Evolutionary conservation across 1,284 basidiomycete species (phyloP).

Genomic region (Moesziomyces sp.): DNA sequence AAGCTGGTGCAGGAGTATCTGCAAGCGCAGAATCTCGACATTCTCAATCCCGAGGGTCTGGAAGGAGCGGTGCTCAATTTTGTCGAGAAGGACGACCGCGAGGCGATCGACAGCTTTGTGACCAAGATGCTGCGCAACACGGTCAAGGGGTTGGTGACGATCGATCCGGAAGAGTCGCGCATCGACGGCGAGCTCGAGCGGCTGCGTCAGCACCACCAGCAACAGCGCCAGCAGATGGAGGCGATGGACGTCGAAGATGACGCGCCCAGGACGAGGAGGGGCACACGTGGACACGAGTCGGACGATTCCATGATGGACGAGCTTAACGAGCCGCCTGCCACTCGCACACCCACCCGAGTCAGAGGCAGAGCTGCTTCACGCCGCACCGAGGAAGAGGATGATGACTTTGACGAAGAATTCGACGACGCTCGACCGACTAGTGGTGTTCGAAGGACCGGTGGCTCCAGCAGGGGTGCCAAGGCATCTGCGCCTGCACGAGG

Average conservation of each 20-base stretch:
- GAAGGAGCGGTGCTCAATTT: constrained; percentile 61
- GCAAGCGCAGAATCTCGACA: constrained; percentile 57
- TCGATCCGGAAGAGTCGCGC: constrained; percentile 53
- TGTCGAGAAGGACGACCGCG: constrained; percentile 65
- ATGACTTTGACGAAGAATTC: constrained; percentile 15
- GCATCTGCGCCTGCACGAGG: background rate
- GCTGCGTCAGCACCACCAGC: constrained; percentile 31
- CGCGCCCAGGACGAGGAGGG: background rate
- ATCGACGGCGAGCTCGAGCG: constrained; percentile 48
- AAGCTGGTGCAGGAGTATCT: constrained; percentile 60
- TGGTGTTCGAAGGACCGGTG: constrained; percentile 12
- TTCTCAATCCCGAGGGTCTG: constrained; percentile 56
- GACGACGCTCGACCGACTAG: constrained; percentile 18
- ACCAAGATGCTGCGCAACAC: constrained; percentile 48
- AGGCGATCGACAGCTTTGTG: constrained; percentile 55
- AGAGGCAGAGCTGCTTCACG: constrained; percentile 3
- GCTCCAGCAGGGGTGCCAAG: background rate
- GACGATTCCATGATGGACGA: constrained; percentile 62
- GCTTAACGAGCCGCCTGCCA: constrained; percentile 12
- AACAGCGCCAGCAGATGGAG: constrained; percentile 27
- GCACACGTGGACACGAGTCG: constrained; percentile 10
- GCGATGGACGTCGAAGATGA: constrained; percentile 14
- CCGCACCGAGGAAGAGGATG: background rate
- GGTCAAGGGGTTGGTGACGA: constrained; percentile 45
- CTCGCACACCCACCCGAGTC: background rate